Base-by-base conservation (phyloP, 108 stramenopile genomes). In the Cyclostephanos invisitatus region DNA sequence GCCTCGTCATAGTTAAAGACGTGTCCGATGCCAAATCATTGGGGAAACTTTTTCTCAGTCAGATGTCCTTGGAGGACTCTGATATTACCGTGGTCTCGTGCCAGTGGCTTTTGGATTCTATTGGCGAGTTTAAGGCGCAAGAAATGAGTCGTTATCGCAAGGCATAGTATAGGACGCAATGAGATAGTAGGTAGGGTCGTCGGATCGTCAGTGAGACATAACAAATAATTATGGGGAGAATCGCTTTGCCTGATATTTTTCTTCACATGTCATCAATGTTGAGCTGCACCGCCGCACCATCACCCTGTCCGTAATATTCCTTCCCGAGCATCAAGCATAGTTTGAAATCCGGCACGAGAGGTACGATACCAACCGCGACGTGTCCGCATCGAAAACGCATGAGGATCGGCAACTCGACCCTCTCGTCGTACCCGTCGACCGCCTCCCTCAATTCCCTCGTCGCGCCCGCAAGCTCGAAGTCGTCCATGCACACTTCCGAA, bases 301-400 rank as follows among this genome's bases (percentile, higher is more conserved):
- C 63, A 7, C 65, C 75, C 20, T 29, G 3, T 24, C 69, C 72
- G 75, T 85, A 91, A 66, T 94, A 94, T 44, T 91, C 88, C 38
- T 83, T 77, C 0, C 89, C 93, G 48, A 94, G 62, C 21, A 82
- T 78, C 73, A 65, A 77, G 66, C 93, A 91, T 27, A 94, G 68
- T 15, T 74, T 72, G 73, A 82, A 89, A 67, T 94, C 93, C 29
- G 91, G 91, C 0, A 89, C 85, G 24, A 94, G 71, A 10, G 74
- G 74, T 8, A 86, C 86, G 36, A 69, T 68, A 3, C 91, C 93
- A 21, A 91, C 63, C 3, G 91, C 84, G 63, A 94, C 83, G 64
- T 94, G 90, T 6, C 93, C 93, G 69, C 91, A 91, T 17, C 93
- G 78, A 68, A 94, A 89, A 49, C 87, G 76, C 74, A 86, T 81